phyloP scores from a whole-genome alignment of 768 basidiomycete genomes.

The Tephrocybe rancida region DNA sequence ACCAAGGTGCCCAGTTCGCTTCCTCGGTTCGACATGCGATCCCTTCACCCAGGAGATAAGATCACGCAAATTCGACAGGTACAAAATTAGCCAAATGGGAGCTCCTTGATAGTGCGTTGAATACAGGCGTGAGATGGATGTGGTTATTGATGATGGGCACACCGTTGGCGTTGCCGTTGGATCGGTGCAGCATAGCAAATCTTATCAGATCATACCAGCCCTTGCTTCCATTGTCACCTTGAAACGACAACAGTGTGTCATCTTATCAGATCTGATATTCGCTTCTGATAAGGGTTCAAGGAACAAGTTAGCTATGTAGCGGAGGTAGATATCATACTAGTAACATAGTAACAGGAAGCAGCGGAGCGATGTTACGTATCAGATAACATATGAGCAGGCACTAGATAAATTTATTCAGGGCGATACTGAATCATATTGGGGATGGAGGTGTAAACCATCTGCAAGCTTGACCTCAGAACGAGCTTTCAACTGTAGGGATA shows the following conservation, averaged over 20 bases:
- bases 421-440: conserved; percentile 58
- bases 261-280: conserved; percentile 13
- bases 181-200: no score
- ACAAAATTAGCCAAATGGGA: neutral
- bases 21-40: conserved; percentile 32
- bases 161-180: no score
- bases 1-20: conserved; percentile 79
- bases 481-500: neutral
- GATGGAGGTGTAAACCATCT: conserved; percentile 56
- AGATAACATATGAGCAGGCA: no score
- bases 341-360: no score
- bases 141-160: neutral
- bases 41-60: neutral
- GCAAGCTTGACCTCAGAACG: conserved; percentile 1
- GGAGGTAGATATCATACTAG: no score
- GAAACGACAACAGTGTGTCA: neutral
- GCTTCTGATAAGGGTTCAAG: no score
- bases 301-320: no score
- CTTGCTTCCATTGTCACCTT: neutral
- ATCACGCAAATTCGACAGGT: neutral
- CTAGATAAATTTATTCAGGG: conserved; percentile 19
- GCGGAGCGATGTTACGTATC: no score
- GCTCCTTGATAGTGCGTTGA: no score
- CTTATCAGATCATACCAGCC: conserved; percentile 8
- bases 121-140: neutral